These are phyloP conservation scores for Starmerella ratchasimensis DNA, from an alignment of 805 yeast species.

Conservation along the genomic window DNA sequence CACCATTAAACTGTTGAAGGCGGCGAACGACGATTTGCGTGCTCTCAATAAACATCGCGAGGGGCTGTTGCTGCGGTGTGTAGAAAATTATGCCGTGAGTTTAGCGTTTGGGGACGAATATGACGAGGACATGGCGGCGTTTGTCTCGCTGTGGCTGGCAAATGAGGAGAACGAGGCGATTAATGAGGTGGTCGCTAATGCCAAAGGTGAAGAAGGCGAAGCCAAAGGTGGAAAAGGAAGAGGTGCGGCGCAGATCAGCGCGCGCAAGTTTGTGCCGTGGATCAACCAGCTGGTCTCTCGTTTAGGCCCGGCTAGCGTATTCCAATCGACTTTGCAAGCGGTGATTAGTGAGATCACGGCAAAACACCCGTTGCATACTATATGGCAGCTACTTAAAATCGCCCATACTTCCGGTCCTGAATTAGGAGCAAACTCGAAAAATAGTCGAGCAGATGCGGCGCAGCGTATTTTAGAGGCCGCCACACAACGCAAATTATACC, in stretches of 20 bases:
- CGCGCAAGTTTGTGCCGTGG: constrained; percentile 62
- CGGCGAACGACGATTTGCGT: constrained; percentile 38
- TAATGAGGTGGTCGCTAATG: not conserved
- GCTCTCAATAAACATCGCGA: constrained; percentile 29
- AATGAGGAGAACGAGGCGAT: not conserved
- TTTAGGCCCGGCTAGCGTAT: constrained; percentile 43
- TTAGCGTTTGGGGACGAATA: constrained; percentile 13
- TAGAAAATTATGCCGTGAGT: constrained; percentile 45
- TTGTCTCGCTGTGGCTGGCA: constrained; percentile 59
- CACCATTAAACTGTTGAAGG: constrained; percentile 15
- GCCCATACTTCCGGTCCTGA: not conserved
- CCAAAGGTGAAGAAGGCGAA: not conserved
- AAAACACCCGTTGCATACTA: constrained; percentile 13
- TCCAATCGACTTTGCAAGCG: constrained; percentile 36
- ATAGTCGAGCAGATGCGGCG: constrained; percentile 4
- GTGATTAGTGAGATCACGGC: constrained; percentile 2
- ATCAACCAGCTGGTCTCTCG: constrained; percentile 68
- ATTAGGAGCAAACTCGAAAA: not conserved
- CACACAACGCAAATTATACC: not conserved
- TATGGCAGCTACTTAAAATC: constrained; percentile 13
- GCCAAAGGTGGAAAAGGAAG: not conserved
- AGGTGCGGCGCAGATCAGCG: constrained; percentile 32
- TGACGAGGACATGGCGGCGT: constrained; percentile 27
- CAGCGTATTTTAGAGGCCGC: not conserved
- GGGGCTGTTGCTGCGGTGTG: constrained; percentile 39